phyloP scores from a whole-genome alignment of 78 protist species.

The Tieghemostelium lacteum region DNA sequence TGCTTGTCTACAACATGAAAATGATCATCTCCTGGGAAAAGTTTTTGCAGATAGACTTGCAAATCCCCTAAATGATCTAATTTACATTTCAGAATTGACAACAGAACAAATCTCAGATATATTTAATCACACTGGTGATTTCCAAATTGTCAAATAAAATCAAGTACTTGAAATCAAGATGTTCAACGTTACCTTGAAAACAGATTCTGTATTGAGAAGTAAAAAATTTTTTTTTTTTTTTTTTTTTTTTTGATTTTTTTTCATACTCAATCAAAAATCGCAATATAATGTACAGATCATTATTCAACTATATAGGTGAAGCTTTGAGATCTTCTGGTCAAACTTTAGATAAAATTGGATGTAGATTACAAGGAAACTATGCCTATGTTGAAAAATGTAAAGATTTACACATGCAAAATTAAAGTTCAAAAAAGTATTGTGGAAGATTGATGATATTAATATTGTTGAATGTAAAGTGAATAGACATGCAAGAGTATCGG shows the following conservation, averaged over 20 bases:
- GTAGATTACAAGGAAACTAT: conserved; percentile 64
- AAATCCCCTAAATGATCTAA: neutral
- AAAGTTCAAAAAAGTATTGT: too few relatives aligned
- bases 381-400: conserved; percentile 66
- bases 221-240: neutral
- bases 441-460: too few relatives aligned
- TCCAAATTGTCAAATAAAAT: conserved; percentile 51
- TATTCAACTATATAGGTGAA: conserved; percentile 12
- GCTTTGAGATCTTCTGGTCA: conserved; percentile 19
- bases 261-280: too few relatives aligned
- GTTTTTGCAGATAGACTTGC: conserved; percentile 30
- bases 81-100: conserved; percentile 10
- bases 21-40: conserved; percentile 64
- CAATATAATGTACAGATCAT: conserved; percentile 3
- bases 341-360: conserved; percentile 35
- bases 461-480: conserved; percentile 6
- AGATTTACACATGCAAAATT: neutral
- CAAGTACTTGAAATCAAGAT: too few relatives aligned
- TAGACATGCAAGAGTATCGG: conserved; percentile 52
- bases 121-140: conserved; percentile 32
- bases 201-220: too few relatives aligned
- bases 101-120: neutral
- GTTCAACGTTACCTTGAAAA: too few relatives aligned
- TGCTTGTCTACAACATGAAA: conserved; percentile 72
- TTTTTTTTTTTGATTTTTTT: neutral